Evolutionary conservation across 2,329 filamentous ascomycete genomes (phyloP).

Genomic region (Ophiostoma sp.): DNA sequence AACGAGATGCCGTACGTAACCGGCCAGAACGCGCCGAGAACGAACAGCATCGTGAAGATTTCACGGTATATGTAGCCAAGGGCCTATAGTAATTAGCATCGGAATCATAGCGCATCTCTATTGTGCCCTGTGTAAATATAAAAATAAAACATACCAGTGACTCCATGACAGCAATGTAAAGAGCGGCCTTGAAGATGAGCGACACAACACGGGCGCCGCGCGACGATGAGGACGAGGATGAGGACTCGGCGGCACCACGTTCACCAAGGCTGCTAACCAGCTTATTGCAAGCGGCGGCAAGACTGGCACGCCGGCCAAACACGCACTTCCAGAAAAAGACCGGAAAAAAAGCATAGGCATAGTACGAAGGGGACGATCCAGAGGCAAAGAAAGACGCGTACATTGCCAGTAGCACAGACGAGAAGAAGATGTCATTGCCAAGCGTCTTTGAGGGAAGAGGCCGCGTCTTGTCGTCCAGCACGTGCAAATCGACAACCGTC

Average conservation of each 20-base stretch:
- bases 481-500: constrained; percentile 81
- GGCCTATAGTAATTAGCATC: constrained; percentile 48
- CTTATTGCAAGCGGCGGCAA: constrained; percentile 59
- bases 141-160: constrained; percentile 53
- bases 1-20: constrained; percentile 67
- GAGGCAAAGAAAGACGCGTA: constrained; percentile 78
- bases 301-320: constrained; percentile 66
- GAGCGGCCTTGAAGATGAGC: constrained; percentile 56
- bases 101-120: no score
- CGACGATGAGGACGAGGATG: background rate
- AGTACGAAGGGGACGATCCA: constrained; percentile 76
- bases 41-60: constrained; percentile 74
- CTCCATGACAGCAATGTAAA: constrained; percentile 71
- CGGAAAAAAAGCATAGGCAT: constrained; percentile 86
- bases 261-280: constrained; percentile 66
- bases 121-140: background rate
- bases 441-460: constrained; percentile 58
- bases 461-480: constrained; percentile 64
- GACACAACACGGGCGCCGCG: constrained; percentile 38
- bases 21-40: constrained; percentile 75
- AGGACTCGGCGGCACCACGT: constrained; percentile 32
- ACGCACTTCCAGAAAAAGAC: constrained; percentile 97
- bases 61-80: constrained; percentile 88
- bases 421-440: constrained; percentile 60
- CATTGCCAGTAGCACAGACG: constrained; percentile 66